phyloP scores from a whole-genome alignment of 2,329 filamentous ascomycete genomes.

The Colletotrichum camelliae region DNA sequence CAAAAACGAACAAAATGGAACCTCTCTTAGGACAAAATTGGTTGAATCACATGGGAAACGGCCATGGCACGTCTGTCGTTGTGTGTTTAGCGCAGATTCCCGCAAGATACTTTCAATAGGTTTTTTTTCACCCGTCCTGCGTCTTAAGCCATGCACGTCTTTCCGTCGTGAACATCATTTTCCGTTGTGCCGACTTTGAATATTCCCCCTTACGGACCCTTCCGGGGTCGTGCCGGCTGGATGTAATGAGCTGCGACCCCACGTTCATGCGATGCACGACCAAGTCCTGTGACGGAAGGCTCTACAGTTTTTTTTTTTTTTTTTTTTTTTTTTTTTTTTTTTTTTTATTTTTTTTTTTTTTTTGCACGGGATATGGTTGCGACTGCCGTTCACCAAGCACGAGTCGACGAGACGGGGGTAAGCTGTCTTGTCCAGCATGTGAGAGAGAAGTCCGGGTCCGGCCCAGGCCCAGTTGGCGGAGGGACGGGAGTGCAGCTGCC shows the following conservation, averaged over 20 bases:
- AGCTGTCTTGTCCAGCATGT: neutral
- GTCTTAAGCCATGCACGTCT: neutral
- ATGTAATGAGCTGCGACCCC: neutral
- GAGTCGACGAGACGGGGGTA: neutral
- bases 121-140: neutral
- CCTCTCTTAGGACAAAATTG: slow-evolving; percentile 7
- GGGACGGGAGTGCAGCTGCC: neutral
- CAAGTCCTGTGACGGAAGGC: neutral
- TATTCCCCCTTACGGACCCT: neutral
- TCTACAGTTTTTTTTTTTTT: neutral
- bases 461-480: neutral
- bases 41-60: slow-evolving; percentile 19
- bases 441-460: neutral
- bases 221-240: neutral
- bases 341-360: neutral
- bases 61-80: slow-evolving; percentile 1
- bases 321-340: neutral
- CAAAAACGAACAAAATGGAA: slow-evolving; percentile 1
- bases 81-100: slow-evolving; percentile 11
- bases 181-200: neutral
- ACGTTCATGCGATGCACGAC: neutral
- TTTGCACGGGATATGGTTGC: neutral
- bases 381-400: neutral
- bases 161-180: neutral
- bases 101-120: slow-evolving; percentile 19